Percentiles rank a stretch among this genome's conserved stretches.
Evolutionary conservation across 805 yeast species (phyloP).

Genomic region (Ogataea allantospora): DNA sequence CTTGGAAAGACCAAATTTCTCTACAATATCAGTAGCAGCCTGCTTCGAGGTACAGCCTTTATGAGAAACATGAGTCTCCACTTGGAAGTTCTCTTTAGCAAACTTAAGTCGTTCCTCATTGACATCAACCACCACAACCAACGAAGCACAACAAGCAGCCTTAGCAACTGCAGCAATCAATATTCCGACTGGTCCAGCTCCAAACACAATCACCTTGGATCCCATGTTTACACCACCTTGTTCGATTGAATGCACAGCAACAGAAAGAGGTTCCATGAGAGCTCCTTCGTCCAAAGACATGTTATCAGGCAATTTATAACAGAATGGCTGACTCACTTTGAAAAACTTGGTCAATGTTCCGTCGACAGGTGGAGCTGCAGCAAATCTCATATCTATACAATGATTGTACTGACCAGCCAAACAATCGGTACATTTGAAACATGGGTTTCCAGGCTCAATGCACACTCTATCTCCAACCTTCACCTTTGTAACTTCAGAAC

Average conservation of each 20-base stretch:
- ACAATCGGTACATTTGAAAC: constrained; percentile 42
- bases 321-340: constrained; percentile 34
- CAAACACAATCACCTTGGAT: constrained; percentile 46
- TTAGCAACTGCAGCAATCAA: constrained; percentile 28
- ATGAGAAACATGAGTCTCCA: constrained; percentile 14
- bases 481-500: constrained; percentile 42
- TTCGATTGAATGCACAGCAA: constrained; percentile 59
- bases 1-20: constrained; percentile 7
- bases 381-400: constrained; percentile 39
- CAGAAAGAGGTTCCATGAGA: constrained; percentile 55
- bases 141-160: constrained; percentile 11
- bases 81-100: constrained; percentile 23
- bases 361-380: constrained; percentile 36
- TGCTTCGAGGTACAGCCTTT: constrained; percentile 20
- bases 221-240: constrained; percentile 38
- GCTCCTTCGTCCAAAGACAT: constrained; percentile 43
- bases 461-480: constrained; percentile 58
- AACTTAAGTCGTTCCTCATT: constrained; percentile 29
- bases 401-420: constrained; percentile 39
- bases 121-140: constrained; percentile 13
- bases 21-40: constrained; percentile 20
- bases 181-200: constrained; percentile 61
- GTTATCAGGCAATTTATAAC: constrained; percentile 27
- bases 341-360: constrained; percentile 41
- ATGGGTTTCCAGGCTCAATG: constrained; percentile 61